Evolutionary conservation across 2,329 filamentous ascomycete genomes (phyloP), one percentile per base, ranked within the genome.

Genomic region (Fusarium siculi): DNA sequence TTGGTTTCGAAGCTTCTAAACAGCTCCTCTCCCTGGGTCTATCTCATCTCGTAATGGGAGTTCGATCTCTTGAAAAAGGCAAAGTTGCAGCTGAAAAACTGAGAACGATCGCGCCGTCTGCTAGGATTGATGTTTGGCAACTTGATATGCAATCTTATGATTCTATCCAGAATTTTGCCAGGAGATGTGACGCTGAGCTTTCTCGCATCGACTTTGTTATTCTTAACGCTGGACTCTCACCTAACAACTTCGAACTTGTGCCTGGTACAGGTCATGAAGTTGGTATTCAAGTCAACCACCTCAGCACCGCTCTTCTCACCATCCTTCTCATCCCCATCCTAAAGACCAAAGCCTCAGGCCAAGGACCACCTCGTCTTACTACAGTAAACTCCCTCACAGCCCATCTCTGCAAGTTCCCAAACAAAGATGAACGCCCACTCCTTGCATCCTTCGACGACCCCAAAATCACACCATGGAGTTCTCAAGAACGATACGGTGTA

Each of bases 231-330:
- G 82, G 81, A 0, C 25, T 81, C 1, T 52, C 55, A 1, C 68
- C 69, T 5, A 18, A 68, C 1, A 32, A 70, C 0, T 80, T 80
- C n/a, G 49, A 66, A 2, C 67, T 36, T 19, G 59, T 70, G 2
- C 14, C 57, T 7, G 39, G 46, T 6, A 80, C 78, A 1, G 77
- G 78, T 7, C 79, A 81, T 63, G 81, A 83, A 63, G 56, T 57
- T 19, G 66, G 73, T 2, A 67, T 82, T 3, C 81, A 82, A 60
- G 77, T 81, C 56, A 82, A 82, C 52, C 78, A 82, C 66, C 49
- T 80, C 15, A 75, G 78, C 28, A 82, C 79, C 1, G 66, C 67
- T 1, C 61, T 81, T 3, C 64, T 82, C n/a, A 72, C 77, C 3
- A 47, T 79, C 2, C 68, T 81, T 5, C 49, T 81, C 5, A 71